Evolutionary conservation across 1,139 yeast genomes (phyloP), one percentile per base, ranked within the genome.

Genomic region (Kluyveromyces marxianus): DNA sequence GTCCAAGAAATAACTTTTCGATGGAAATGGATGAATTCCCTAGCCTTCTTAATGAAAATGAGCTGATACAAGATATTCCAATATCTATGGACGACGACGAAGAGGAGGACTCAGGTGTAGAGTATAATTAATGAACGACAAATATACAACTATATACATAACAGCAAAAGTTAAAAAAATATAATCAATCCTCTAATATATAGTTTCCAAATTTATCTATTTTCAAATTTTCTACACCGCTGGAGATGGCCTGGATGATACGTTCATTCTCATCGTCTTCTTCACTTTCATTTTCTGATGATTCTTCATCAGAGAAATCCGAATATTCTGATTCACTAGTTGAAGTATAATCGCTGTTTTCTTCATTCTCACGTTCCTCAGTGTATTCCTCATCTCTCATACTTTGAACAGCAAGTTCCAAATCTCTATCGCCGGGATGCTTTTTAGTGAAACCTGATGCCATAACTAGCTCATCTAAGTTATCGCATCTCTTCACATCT

Each of bases 361-460:
- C 61, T 25, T 51, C 59, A n/a, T 56, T 37, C 14, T 37, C 32
- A 37, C 60, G 70, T 8, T 68, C 72, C 2, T 59, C 62, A 3
- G 60, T 68, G 25, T 65, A 69, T 24, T 61, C 68, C 21, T 68
- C 69, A 31, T 65, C 63, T 68, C 90, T 73, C 94, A 81, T 74
- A 46, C 76, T 69, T 56, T 74, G 66, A 48, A 88, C 79, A 0
- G 95, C 95, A 44, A 71, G 75, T 62, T 89, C 96, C 54, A 89
- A 72, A 50, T 85, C 94, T 53, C 76, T 74, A 48, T 75, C 78
- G 47, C 69, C 71, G 5, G 78, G 76, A 58, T 76, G 77, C 67
- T 86, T 85, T 63, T 83, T 87, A 43, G 82, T 79, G 63, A 77
- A 88, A 1, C 99, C 99, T 1, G 96, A 87, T 0, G 98, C 98